Evolutionary conservation across 2,329 filamentous ascomycete genomes (phyloP).

Genomic region (Colletotrichum echinochloae): DNA sequence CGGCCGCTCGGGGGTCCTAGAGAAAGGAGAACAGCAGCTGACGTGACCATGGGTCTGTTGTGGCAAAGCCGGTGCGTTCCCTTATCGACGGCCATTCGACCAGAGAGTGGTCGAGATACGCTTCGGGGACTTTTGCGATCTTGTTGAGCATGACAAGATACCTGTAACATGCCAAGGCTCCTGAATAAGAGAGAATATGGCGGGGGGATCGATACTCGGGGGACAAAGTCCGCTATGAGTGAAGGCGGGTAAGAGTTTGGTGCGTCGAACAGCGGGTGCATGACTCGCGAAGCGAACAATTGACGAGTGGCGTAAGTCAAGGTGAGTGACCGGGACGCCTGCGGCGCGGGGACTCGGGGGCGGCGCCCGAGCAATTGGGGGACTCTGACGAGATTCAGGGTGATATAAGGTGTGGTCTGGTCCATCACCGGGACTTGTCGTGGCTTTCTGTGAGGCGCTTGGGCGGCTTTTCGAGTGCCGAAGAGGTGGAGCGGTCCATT

Average conservation of each 20-base stretch:
- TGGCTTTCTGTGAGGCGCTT: conserved; percentile 38
- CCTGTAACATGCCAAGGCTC: conserved; percentile 25
- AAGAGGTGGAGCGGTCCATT: conserved; percentile 37
- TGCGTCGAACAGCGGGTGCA: conserved; percentile 17
- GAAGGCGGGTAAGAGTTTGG: conserved; percentile 24
- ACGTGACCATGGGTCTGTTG: conserved; percentile 35
- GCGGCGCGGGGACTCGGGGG: conserved; percentile 3
- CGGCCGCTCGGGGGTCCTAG: conserved; percentile 26
- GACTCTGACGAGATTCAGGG: conserved; percentile 34
- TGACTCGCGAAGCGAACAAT: conserved; percentile 29
- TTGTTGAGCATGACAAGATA: conserved; percentile 30
- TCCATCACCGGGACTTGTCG: conserved; percentile 39
- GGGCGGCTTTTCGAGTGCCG: conserved; percentile 40
- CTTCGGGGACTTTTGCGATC: conserved; percentile 35
- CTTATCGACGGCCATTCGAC: conserved; percentile 24
- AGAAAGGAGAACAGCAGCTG: conserved; percentile 8
- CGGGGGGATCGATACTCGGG: conserved; percentile 16
- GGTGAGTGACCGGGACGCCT: conserved; percentile 31
- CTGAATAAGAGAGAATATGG: conserved; percentile 9
- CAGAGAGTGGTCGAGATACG: conserved; percentile 28
- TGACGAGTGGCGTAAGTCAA: conserved; percentile 20
- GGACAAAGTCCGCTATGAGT: conserved; percentile 19
- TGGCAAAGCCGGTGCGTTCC: conserved; percentile 33
- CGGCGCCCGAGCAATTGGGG: conserved; percentile 25
- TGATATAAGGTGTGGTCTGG: conserved; percentile 41